Evolutionary conservation across 495 filamentous ascomycete species (phyloP), one percentile per base, ranked within the genome.

Genomic region (Penicillium pulvis): DNA sequence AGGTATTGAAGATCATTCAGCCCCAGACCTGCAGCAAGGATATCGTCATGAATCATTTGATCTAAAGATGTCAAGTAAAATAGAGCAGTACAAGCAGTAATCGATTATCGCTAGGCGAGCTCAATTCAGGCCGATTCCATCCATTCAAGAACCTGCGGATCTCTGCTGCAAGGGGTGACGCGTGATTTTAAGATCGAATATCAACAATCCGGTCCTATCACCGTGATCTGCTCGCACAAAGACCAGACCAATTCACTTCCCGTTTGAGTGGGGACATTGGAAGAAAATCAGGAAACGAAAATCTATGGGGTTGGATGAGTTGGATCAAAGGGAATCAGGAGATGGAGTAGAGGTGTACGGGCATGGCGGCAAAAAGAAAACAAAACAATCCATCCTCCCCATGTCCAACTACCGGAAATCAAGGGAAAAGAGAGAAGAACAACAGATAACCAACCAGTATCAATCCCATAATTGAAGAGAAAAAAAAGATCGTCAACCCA

Each of bases 401-500:
- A 51, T 31, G 31, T 14, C 48, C 6, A 51, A 51, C 48, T 51
- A 51, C 48, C 48, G 9, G 17, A 53, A 41, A 45, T 17, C 23
- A 49, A 42, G 17, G 41, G 46, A 45, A 23, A 41, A 55, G 28
- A 55, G 44, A 53, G 6, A 56, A 54, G 44, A 55, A 10, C 17
- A 19, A 35, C 17, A 47, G 45, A 47, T 24, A 41, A 23, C 67
- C 61, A 53, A 52, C 61, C 64, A 47, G 41, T 41, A 55, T 55
- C 47, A 44, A 58, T 56, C 54, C 56, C 33, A 28, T 48, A 59
- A 58, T 28, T 53, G 47, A 55, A 55, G 39, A 60, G 23, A 31
- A 50, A 58, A 57, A 62, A 58, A 51, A 56, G 65, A 69, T 71
- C 61, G 58, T 67, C 59, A 63, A 54, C 58, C 45, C 58, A 62